phyloP scores from a whole-genome alignment of 208 protist species.

The Acanthamoeba lugdunensis region DNA sequence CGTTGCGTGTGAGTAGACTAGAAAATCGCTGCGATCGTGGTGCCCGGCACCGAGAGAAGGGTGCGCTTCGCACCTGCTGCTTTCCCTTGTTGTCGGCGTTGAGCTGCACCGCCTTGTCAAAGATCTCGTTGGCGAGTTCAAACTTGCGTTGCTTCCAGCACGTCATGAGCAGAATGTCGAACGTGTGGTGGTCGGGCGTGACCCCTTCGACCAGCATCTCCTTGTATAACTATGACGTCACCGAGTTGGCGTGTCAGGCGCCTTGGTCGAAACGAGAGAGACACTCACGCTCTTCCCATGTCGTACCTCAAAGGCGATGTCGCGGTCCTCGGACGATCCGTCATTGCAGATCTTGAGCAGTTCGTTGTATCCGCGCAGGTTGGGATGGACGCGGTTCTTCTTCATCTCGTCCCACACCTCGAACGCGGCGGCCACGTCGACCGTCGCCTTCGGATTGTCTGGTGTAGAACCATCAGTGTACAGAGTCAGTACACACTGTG shows the following conservation, averaged over 20 bases:
- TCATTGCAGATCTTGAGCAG: constrained; percentile 56
- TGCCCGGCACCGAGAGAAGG: too few species aligned
- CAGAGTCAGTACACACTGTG: neutral
- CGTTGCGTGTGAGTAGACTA: too few species aligned
- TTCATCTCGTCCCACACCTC: constrained; percentile 70
- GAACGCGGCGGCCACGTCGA: constrained; percentile 36
- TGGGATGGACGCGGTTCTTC: neutral
- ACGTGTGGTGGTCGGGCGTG: constrained; percentile 56
- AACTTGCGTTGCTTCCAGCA: constrained; percentile 42
- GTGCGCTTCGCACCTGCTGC: neutral
- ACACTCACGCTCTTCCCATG: neutral
- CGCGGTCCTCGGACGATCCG: neutral
- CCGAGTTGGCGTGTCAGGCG: neutral
- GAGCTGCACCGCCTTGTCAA: constrained; percentile 30
- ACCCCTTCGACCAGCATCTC: constrained; percentile 53
- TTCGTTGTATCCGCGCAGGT: constrained; percentile 53
- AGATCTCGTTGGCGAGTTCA: constrained; percentile 35
- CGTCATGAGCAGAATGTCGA: constrained; percentile 64
- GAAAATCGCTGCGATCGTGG: neutral
- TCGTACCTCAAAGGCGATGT: constrained; percentile 35
- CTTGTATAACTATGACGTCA: constrained; percentile 43
- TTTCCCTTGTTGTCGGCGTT: neutral
- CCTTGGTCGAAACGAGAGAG: neutral
- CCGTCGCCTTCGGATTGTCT: constrained; percentile 19
- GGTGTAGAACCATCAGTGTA: neutral